These are phyloP conservation scores for Phaeodactylum tricornutum DNA, from an alignment of 108 stramenopile species.

Conservation along the genomic window DNA sequence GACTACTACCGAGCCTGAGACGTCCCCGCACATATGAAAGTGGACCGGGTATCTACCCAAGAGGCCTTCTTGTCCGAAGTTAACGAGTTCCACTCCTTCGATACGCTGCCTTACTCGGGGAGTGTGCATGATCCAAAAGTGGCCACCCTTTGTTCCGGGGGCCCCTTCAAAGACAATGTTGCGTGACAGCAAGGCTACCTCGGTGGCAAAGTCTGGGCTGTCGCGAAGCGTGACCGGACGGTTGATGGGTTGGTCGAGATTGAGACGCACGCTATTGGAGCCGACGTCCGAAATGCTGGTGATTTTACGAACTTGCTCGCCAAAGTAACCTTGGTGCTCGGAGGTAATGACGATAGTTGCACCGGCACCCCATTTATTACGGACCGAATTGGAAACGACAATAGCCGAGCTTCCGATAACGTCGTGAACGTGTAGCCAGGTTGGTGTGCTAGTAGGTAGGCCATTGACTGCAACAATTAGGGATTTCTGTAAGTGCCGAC, in stretches of 20 bases:
- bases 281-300: conserved; percentile 6
- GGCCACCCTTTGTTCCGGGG: conserved; percentile 16
- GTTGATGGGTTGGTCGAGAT: conserved; percentile 1
- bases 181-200: conserved; percentile 44
- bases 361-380: conserved; percentile 27
- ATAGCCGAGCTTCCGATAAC: no score
- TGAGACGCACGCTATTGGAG: conserved; percentile 24
- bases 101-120: conserved; percentile 2
- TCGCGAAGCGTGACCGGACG: neutral
- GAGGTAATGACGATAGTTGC: conserved; percentile 51
- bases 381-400: neutral
- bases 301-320: conserved; percentile 23
- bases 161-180: conserved; percentile 49
- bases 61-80: conserved; percentile 18
- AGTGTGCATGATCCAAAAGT: neutral
- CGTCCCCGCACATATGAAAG: conserved; percentile 23
- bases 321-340: conserved; percentile 23
- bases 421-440: neutral
- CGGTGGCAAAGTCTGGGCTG: conserved; percentile 2
- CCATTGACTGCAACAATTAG: no score
- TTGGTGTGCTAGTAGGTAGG: neutral
- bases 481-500: no score
- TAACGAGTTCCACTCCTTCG: conserved; percentile 12
- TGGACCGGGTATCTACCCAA: conserved; percentile 35
- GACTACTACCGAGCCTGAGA: conserved; percentile 12